These are phyloP conservation scores for Platanthera guangdongensis DNA, from an alignment of 106 monocot species.

Conservation along the genomic window DNA sequence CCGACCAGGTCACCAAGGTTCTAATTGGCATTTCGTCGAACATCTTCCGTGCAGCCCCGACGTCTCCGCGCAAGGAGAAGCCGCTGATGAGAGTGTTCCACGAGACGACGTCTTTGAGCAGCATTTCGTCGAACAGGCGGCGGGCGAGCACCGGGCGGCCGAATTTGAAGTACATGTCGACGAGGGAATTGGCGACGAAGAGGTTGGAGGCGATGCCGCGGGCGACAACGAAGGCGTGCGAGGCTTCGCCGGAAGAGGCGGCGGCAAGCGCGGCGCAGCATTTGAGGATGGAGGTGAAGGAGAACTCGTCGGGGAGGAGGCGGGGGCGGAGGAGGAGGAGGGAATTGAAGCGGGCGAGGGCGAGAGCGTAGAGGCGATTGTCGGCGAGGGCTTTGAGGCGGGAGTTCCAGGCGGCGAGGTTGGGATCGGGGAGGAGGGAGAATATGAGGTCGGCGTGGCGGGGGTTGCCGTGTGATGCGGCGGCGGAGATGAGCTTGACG, in stretches of 20 bases:
- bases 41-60: constrained; percentile 10
- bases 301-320: constrained; percentile 26
- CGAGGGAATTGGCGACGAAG: constrained; percentile 20
- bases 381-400: constrained; percentile 19
- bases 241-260: constrained; percentile 5
- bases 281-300: constrained; percentile 32
- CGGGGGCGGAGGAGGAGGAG: constrained; percentile 14
- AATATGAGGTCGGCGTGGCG: constrained; percentile 17
- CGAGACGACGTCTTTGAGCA: constrained; percentile 16
- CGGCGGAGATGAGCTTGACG: constrained; percentile 17
- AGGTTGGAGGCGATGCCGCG: constrained; percentile 15
- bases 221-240: constrained; percentile 10
- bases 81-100: constrained; percentile 22
- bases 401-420: constrained; percentile 19
- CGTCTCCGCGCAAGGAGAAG: constrained; percentile 8
- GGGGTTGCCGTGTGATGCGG: constrained; percentile 5
- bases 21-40: constrained; percentile 26
- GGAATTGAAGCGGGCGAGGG: constrained; percentile 17
- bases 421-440: constrained; percentile 8
- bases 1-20: constrained; percentile 23
- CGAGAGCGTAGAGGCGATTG: constrained; percentile 8
- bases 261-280: constrained; percentile 14
- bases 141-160: constrained; percentile 12
- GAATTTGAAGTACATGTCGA: constrained; percentile 34
- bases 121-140: constrained; percentile 27